Conservation (phyloP, 805 yeast genomes). For the Cyberlindnera xylosilytica region DNA sequence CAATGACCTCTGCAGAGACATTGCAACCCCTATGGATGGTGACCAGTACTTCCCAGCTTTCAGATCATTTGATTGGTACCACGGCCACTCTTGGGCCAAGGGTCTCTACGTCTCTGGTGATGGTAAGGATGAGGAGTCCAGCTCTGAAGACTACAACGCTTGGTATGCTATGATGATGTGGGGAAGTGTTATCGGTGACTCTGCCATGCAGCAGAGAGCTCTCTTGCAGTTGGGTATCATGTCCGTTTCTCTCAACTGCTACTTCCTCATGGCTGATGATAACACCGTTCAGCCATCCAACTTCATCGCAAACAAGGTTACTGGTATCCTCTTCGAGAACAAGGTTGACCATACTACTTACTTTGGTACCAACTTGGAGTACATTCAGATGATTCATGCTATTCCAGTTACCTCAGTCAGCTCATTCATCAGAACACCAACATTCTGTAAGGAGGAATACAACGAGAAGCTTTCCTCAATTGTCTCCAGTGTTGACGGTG, state of each 20-base stretch:
- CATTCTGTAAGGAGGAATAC: constrained; percentile 66
- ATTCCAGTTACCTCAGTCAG: constrained; percentile 70
- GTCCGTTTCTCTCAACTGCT: constrained; percentile 48
- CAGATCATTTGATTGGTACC: constrained; percentile 70
- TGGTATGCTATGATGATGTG: constrained; percentile 65
- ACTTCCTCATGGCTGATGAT: constrained; percentile 51
- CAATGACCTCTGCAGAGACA: constrained; percentile 60
- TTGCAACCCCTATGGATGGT: constrained; percentile 52
- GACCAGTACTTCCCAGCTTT: constrained; percentile 63
- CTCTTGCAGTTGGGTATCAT: constrained; percentile 59
- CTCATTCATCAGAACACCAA: constrained; percentile 51
- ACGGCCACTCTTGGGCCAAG: constrained; percentile 79
- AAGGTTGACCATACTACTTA: constrained; percentile 72
- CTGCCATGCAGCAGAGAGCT: constrained; percentile 50
- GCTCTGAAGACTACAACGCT: constrained; percentile 73
- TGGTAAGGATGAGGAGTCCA: constrained; percentile 74
- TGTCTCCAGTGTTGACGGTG: constrained; percentile 50
- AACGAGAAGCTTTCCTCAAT: constrained; percentile 43
- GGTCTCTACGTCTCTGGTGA: constrained; percentile 70
- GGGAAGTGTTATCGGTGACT: constrained; percentile 54
- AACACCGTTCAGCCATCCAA: constrained; percentile 54
- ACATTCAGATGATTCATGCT: constrained; percentile 78
- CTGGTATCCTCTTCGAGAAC: constrained; percentile 73
- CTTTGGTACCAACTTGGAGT: constrained; percentile 69
- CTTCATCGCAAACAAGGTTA: constrained; percentile 61